These are phyloP conservation scores for Neurospora sublineolata DNA, from an alignment of 495 filamentous ascomycete species.

Conservation along the genomic window DNA sequence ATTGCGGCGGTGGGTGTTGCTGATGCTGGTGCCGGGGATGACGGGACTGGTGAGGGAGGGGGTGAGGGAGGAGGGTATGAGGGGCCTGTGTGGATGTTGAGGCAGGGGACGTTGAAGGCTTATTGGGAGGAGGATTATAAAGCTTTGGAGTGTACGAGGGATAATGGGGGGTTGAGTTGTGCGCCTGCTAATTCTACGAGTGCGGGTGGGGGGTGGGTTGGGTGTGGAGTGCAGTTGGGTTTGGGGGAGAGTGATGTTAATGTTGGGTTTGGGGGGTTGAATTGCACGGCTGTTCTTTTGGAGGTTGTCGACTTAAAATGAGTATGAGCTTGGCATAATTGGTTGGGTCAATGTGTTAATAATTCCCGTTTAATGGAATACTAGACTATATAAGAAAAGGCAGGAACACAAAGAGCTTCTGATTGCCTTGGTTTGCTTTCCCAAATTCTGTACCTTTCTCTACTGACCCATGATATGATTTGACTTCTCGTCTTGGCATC, in stretches of 20 bases:
- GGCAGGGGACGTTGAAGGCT: not conserved
- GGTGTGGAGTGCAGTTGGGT: constrained; percentile 11
- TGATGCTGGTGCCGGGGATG: not conserved
- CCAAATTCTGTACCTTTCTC: too few relatives aligned
- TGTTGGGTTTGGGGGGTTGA: constrained; percentile 1
- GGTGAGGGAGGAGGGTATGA: not conserved
- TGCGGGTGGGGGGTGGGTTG: constrained; percentile 2
- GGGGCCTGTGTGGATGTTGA: not conserved
- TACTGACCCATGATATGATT: too few relatives aligned
- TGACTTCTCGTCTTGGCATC: too few relatives aligned
- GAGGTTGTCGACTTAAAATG: not conserved
- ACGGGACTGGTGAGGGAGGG: not conserved
- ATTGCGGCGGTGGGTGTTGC: constrained; percentile 9
- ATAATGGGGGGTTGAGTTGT: constrained; percentile 2
- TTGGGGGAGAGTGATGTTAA: not conserved
- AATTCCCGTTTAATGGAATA: too few relatives aligned
- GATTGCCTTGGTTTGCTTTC: too few relatives aligned
- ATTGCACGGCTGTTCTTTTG: constrained; percentile 4
- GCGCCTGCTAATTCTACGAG: not conserved
- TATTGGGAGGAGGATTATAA: constrained; percentile 3
- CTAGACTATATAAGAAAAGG: too few relatives aligned
- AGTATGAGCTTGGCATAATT: not conserved
- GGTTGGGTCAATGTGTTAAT: too few relatives aligned
- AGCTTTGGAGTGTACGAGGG: constrained; percentile 3
- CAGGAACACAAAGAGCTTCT: too few relatives aligned